Base-by-base conservation (phyloP, 2,329 filamentous ascomycete genomes). In the Paracamarosporium sp. region DNA sequence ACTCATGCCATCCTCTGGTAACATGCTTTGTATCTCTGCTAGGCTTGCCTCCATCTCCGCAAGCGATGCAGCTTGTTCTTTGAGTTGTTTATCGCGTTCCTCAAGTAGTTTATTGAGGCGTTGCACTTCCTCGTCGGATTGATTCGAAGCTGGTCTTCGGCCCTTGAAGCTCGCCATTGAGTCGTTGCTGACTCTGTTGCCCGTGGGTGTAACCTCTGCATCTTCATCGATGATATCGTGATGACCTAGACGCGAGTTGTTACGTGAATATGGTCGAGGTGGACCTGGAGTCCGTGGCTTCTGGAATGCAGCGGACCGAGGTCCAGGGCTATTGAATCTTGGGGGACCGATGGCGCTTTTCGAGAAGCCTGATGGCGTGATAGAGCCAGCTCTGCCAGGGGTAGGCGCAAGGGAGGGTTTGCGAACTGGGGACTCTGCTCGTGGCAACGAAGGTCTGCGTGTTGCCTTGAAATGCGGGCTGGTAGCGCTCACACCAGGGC, bases 21-120 rank as follows among this genome's bases (percentile, higher is more conserved):
- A 89, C 28, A 96, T 79, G 20, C 84, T 82, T 61, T 92, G 90
- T 17, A 97, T 82, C 73, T 97, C 93, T n/a, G 88, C 88, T 45
- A 97, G 80, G 61, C 89, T 94, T 58, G 84, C 86, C 72, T 99
- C 94, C 90, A 99, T 97, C 66, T 99, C 95, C 13, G 88, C 84
- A 51, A 99, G 79, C 17, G 89, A 91, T 4, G 86, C 81, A 2
- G 92, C 88, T 76, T 99, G 95, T 41, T 97, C 95, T 66, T 89
- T 90, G n/a, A 99, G 80, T 73, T 97, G 92, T 63, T 84, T 87
- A 66, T 98, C 93, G 28, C 92, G 88, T 60, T 97, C 93, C 62
- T 93, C 88, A 20, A 98, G 83, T 74, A 94, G 86, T 36, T 83
- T 80, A 59, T 86, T 88, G 27, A 99, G 81, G 30, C 87, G 84